Conservation (phyloP, 2,329 filamentous ascomycete genomes). For the Cercospora sesami region DNA sequence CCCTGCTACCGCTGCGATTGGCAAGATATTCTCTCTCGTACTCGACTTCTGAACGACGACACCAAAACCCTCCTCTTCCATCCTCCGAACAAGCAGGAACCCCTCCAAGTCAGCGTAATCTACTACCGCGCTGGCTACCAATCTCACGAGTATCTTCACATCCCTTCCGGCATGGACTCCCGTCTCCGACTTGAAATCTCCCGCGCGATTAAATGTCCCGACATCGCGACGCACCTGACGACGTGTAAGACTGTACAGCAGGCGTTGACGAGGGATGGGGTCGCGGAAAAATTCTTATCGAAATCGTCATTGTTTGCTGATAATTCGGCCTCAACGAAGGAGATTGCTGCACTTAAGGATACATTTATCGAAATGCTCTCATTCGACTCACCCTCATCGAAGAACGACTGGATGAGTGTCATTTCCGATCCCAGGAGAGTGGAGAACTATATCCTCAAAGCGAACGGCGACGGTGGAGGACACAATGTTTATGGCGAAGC, state of each 20-base stretch:
- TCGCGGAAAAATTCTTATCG: not conserved
- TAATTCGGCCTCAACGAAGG: not conserved
- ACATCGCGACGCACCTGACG: conserved; percentile 44
- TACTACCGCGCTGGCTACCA: conserved; percentile 50
- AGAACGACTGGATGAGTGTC: conserved; percentile 32
- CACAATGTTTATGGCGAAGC: conserved; percentile 46
- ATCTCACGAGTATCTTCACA: conserved; percentile 40
- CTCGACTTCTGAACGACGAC: no score
- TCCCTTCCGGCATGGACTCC: conserved; percentile 33
- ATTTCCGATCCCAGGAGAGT: conserved; percentile 31
- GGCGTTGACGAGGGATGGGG: conserved; percentile 36
- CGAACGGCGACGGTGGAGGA: conserved; percentile 48
- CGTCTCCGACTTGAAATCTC: conserved; percentile 44
- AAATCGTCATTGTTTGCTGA: not conserved
- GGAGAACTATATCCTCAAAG: conserved; percentile 45
- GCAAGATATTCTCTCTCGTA: conserved; percentile 37
- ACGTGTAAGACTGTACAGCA: conserved; percentile 50
- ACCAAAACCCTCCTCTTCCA: conserved; percentile 42
- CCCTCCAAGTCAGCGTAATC: conserved; percentile 45
- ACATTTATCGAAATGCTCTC: conserved; percentile 45
- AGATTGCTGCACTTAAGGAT: conserved; percentile 28
- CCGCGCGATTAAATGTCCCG: conserved; percentile 49
- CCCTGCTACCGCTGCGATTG: conserved; percentile 44
- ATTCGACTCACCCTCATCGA: conserved; percentile 39
- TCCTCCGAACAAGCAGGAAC: not conserved